A percentile compares a stretch with the other conserved stretches of the same genome.
These are phyloP conservation scores for Podaxis mareebaensis DNA, from an alignment of 768 basidiomycete genomes.

Conservation along the genomic window DNA sequence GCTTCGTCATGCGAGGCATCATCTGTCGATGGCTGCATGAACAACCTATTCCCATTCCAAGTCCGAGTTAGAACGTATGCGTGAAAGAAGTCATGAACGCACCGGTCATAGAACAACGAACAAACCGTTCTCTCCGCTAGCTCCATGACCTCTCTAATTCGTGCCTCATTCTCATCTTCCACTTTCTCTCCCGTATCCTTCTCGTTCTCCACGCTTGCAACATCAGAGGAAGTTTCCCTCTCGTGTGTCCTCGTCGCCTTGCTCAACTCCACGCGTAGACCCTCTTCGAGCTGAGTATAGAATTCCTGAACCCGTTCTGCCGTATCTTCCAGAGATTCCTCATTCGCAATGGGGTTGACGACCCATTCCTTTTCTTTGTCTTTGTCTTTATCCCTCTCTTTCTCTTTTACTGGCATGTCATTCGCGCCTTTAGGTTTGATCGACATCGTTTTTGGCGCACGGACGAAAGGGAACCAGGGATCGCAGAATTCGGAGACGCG, in stretches of 20 bases:
- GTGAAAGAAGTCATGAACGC: constrained; percentile 1
- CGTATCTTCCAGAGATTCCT: constrained; percentile 51
- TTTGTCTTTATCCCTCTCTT: constrained; percentile 18
- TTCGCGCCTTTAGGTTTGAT: constrained; percentile 17
- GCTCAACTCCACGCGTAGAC: constrained; percentile 37
- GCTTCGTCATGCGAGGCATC: constrained; percentile 91
- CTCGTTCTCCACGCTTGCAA: constrained; percentile 13
- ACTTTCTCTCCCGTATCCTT: constrained; percentile 32
- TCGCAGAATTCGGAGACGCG: constrained; percentile 56
- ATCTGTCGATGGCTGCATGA: constrained; percentile 62
- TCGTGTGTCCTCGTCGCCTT: constrained; percentile 18
- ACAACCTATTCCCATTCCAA: constrained; percentile 51
- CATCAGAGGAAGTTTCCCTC: neutral
- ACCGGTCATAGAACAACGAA: constrained; percentile 84
- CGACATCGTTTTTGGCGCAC: constrained; percentile 7
- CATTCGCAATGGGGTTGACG: constrained; percentile 40
- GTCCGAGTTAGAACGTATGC: neutral
- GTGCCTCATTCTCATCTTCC: constrained; percentile 40
- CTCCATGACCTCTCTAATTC: constrained; percentile 65
- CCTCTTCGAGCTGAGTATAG: constrained; percentile 65
- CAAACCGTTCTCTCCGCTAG: constrained; percentile 73
- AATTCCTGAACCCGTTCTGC: constrained; percentile 69
- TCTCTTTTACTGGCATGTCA: constrained; percentile 12
- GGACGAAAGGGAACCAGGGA: constrained; percentile 59
- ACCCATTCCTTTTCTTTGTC: constrained; percentile 35